Evolutionary conservation across 2,329 filamentous ascomycete species (phyloP), one percentile per base, ranked within the genome.

Genomic region (Venturia carpophila): DNA sequence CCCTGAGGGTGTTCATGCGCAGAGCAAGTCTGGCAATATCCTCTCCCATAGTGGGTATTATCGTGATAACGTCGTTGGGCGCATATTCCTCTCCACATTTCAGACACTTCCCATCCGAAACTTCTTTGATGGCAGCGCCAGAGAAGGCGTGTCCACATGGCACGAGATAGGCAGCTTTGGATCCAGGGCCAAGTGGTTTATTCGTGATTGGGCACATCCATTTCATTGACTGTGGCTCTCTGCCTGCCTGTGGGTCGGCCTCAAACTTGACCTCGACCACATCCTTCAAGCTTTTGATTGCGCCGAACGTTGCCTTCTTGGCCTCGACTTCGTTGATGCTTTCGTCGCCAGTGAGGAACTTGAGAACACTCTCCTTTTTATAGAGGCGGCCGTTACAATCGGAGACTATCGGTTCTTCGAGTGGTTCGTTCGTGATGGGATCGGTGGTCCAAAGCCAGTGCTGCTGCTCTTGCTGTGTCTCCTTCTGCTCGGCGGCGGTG

Each of bases 81-180:
- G 84, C 83, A 71, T 94, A 97, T 0, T 82, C 71, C 65, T 87
- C 85, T 69, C 88, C 90, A 76, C 94, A 99, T 77, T 82, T 77
- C 67, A 85, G 72, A 69, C 85, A 88, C 68, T 79, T 80, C 68
- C 89, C 87, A 2, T 78, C 82, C 30, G 81, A 80, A n/a, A 95
- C 85, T 75, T 94, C 90, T 69, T 87, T 89, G 69, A 97, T 87
- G 9, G 92, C 91, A 64, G 87, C 86, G 67, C 95, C 92, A 0
- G 91, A 88, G 76, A 97, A 97, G 0, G 91, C 92, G 79, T 99
- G 95, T 0, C 94, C 95, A 71, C 94, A 99, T 0, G 94, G 94
- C 5, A 97, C 90, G 2, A 99, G 72, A 71, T 97, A 99, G 1
- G 96, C 91, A 0, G 91, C 83, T 75, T 88, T 93, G 19, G 88